phyloP scores from a whole-genome alignment of 2,329 filamentous ascomycete genomes.

The Cladorrhinum sp. region DNA sequence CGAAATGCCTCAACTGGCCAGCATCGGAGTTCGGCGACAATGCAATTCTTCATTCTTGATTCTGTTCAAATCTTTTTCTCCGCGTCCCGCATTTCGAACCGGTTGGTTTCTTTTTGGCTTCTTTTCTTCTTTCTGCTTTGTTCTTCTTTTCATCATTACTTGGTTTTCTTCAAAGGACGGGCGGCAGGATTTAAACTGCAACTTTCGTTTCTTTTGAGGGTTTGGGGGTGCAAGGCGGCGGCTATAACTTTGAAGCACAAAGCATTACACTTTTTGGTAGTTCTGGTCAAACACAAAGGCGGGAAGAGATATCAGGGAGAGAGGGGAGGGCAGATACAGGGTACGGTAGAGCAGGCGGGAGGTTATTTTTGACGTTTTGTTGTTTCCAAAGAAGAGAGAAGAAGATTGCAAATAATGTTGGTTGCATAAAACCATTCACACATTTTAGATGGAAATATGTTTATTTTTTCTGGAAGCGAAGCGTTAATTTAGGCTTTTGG shows the following conservation, averaged over 20 bases:
- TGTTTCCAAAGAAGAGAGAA: not conserved
- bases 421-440: not conserved
- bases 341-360: not conserved
- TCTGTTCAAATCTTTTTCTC: conserved; percentile 5
- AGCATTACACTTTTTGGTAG: conserved; percentile 1
- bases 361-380: not conserved
- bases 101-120: conserved; percentile 5
- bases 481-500: not conserved
- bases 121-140: conserved; percentile 20
- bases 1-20: conserved; percentile 23
- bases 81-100: conserved; percentile 9
- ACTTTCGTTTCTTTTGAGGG: not conserved
- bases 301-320: not conserved
- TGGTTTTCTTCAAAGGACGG: not conserved
- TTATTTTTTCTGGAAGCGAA: not conserved
- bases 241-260: not conserved
- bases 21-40: conserved; percentile 26
- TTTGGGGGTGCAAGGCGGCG: not conserved
- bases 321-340: not conserved
- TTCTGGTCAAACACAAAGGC: not conserved
- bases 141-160: not conserved
- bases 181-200: not conserved
- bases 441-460: not conserved
- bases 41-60: conserved; percentile 16
- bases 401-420: not conserved